Evolutionary conservation across 257 asterid genomes (phyloP).

Genomic region (Fraxinus cuspidata): DNA sequence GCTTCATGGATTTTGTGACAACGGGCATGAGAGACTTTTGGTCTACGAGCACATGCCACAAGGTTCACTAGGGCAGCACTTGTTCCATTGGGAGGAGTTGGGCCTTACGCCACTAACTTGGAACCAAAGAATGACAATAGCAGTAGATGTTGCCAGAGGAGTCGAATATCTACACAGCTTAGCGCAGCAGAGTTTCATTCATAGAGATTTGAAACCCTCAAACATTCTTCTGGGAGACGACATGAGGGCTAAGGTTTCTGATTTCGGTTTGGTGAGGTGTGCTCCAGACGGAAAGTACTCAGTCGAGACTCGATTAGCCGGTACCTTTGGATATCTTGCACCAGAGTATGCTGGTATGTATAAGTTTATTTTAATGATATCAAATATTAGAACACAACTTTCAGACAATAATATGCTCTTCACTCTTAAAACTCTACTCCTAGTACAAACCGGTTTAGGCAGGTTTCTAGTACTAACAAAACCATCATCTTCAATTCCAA

Average conservation of each 20-base stretch:
- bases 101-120: slow-evolving; percentile 52
- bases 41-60: slow-evolving; percentile 92
- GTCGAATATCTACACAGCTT: slow-evolving; percentile 83
- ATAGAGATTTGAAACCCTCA: slow-evolving; percentile 86
- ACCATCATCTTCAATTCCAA: not conserved
- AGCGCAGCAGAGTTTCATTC: slow-evolving; percentile 84
- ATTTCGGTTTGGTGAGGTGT: slow-evolving; percentile 82
- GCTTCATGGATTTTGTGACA: slow-evolving; percentile 76
- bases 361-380: not conserved
- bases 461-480: slow-evolving; percentile 3
- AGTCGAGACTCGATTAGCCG: slow-evolving; percentile 72
- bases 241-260: slow-evolving; percentile 90
- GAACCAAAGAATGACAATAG: slow-evolving; percentile 74
- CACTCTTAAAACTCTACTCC: not conserved
- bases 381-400: too few relatives aligned
- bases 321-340: slow-evolving; percentile 96
- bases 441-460: not conserved
- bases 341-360: slow-evolving; percentile 87
- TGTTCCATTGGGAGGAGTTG: slow-evolving; percentile 42
- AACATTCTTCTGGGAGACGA: slow-evolving; percentile 83
- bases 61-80: slow-evolving; percentile 70
- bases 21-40: slow-evolving; percentile 69
- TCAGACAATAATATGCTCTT: too few relatives aligned
- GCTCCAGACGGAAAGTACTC: slow-evolving; percentile 70
- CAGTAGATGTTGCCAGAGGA: slow-evolving; percentile 88